Percentiles rank a stretch among this genome's conserved stretches.
These are phyloP conservation scores for Eurotiales sp. DNA, from an alignment of 2,329 filamentous ascomycete genomes.

Conservation along the genomic window DNA sequence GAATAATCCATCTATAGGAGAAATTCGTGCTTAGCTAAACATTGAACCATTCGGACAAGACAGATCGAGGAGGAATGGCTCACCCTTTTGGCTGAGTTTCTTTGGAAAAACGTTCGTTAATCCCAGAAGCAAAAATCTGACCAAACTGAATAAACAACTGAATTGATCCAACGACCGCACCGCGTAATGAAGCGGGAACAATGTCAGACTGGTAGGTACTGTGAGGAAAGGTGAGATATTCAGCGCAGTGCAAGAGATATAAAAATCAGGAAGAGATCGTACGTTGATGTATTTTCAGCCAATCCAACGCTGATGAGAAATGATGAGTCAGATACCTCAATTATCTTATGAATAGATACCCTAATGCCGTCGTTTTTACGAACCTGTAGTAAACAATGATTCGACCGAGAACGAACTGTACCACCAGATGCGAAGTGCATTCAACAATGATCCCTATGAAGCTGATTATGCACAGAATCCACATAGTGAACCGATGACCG, in stretches of 20 bases:
- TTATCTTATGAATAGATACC: not conserved
- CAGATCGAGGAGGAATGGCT: not conserved
- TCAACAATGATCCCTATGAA: not conserved
- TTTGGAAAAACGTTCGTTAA: not conserved
- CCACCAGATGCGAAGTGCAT: not conserved
- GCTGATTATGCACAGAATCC: not conserved
- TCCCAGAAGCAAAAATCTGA: not conserved
- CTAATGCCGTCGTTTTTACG: not conserved
- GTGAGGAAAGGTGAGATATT: not conserved
- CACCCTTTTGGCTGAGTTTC: not conserved
- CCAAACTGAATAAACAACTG: not conserved
- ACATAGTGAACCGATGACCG: not conserved
- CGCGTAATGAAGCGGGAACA: not conserved
- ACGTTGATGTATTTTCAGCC: not conserved
- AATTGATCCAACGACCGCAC: not conserved
- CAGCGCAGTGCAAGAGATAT: not conserved
- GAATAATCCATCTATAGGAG: not conserved
- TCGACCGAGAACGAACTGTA: not conserved
- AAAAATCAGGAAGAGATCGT: not conserved
- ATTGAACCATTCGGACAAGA: not conserved
- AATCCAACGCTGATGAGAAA: not conserved
- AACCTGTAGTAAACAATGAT: not conserved
- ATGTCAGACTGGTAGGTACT: not conserved
- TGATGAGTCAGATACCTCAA: not conserved
- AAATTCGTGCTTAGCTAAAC: not conserved